Evolutionary conservation across 2,329 filamentous ascomycete genomes (phyloP), one percentile per base, ranked within the genome.

Genomic region (Neofusicoccum ribis): DNA sequence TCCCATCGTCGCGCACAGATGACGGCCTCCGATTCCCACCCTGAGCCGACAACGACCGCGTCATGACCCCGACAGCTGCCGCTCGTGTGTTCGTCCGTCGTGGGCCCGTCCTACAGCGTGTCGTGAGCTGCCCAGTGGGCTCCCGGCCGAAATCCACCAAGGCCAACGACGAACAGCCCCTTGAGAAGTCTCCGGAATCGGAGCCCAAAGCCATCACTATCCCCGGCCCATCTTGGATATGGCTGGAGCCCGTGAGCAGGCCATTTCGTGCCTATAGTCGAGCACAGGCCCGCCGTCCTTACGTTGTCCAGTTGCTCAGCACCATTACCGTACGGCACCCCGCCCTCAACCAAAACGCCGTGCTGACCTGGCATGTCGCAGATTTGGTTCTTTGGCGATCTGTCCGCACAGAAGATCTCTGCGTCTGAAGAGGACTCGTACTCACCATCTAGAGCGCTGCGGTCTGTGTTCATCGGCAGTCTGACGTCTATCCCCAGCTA

Each of bases 331-430:
- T 65, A 44, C 47, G 39, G 34, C 20, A 39, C 56, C 56, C 56
- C 41, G 20, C 31, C 15, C 56, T 47, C 27, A 20, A 23, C 43
- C 27, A 20, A 12, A 37, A 20, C 15, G 41, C 43, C 31, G 27
- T 36, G 43, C 52, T 64, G 43, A 59, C 63, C 27, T 15, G 20
- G 37, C 17, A 12, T 9, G n/a, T 31, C 37, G 27, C 15, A 65
- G 44, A 92, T 96, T 66, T 97, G 93, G 74, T 83, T 93, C 44
- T 84, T 87, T 58, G 91, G 90, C 8, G 93, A 96, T 76, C 69
- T 95, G 63, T 88, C 87, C 50, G 92, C 92, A 51, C 93, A 96
- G 79, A 82, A 84, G 65, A 87, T 96, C 15, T 58, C 56, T 31
- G 39, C 31, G 1, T 62, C 66, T 20, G 41, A 72, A 73, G 60